A percentile compares a stretch with the other conserved stretches of the same genome.
phyloP scores from a whole-genome alignment of 202 grass and related monocot genomes.

The Elaeis oleifera region DNA sequence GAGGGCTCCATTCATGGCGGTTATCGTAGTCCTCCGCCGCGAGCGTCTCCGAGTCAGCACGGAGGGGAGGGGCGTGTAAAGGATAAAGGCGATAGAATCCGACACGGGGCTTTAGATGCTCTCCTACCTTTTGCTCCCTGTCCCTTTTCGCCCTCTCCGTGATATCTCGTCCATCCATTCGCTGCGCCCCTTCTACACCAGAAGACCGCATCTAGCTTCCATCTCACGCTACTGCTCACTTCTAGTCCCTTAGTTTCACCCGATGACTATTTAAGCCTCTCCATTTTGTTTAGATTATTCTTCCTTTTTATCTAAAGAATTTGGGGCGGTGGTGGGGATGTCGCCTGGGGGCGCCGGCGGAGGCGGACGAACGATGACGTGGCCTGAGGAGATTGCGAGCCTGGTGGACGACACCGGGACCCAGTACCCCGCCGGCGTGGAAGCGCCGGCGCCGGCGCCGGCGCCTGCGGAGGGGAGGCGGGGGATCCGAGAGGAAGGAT shows the following conservation, averaged over 20 bases:
- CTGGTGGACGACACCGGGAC: slow-evolving; percentile 44
- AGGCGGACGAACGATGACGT: slow-evolving; percentile 41
- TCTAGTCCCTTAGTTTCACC: background rate
- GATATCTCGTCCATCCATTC: background rate
- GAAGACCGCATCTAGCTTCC: slow-evolving; percentile 4
- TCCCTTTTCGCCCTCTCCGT: too few species aligned
- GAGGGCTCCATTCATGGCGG: background rate
- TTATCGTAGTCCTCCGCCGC: slow-evolving; percentile 1
- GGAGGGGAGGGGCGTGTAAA: too few species aligned
- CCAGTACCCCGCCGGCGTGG: slow-evolving; percentile 26
- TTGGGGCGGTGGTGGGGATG: slow-evolving; percentile 47
- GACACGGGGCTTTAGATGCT: too few species aligned
- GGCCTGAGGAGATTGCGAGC: slow-evolving; percentile 65
- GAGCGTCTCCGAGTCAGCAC: too few species aligned
- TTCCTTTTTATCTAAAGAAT: background rate
- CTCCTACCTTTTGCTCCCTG: too few species aligned
- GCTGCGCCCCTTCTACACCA: background rate
- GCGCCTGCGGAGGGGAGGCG: slow-evolving; percentile 3
- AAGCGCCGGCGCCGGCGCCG: background rate
- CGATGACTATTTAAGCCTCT: too few species aligned
- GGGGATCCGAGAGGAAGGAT: too few species aligned
- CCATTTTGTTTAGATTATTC: too few species aligned
- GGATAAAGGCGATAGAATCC: too few species aligned
- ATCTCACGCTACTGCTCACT: slow-evolving; percentile 1
- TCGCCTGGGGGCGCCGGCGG: slow-evolving; percentile 25